Evolutionary conservation across 345 rosid genomes (phyloP), one percentile per base, ranked within the genome.

Genomic region (Boechera retrofracta): DNA sequence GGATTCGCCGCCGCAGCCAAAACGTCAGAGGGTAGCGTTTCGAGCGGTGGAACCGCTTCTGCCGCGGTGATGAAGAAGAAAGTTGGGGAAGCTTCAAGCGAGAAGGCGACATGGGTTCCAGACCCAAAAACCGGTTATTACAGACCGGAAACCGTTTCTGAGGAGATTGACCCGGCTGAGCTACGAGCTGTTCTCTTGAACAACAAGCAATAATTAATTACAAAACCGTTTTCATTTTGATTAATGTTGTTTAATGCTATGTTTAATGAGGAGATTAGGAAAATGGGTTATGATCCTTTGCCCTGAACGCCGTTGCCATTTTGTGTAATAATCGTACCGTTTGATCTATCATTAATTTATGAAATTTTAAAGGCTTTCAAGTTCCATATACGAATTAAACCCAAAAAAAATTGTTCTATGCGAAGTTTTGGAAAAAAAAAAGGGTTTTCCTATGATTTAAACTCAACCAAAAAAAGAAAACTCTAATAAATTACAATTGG

Each of bases 71-170:
- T 80, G 74, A 75, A 76, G 71, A 88, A 85, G 83, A 89, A 81
- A 61, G 49, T 85, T 10, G 85, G 55, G 70, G 86, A 80, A 76
- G 91, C 80, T 72, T 41, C 85, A 12, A 73, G 72, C 56, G 79
- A 86, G 80, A 83, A 83, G 76, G 90, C 85, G 8, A 61, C 91
- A 15, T 93, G 97, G 97, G 82, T 86, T 11, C 98, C 98, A 4
- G 97, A 93, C 64, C 97, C 97, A 10, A 85, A 84, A 26, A 93
- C 98, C 73, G 94, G 98, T 6, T 84, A 75, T 75, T 92, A 88
- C 89, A 82, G 96, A 63, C 96, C 98, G 1, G 94, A 86, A 65
- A 86, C 84, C 72, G 81, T 69, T 41, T 75, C 84, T 24, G 74
- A 86, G 15, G 94, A 87, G 77, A 73, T 88, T 54, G 91, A 90